Conservation (phyloP, 2,329 filamentous ascomycete genomes). For the Hirsutella thompsonii region DNA sequence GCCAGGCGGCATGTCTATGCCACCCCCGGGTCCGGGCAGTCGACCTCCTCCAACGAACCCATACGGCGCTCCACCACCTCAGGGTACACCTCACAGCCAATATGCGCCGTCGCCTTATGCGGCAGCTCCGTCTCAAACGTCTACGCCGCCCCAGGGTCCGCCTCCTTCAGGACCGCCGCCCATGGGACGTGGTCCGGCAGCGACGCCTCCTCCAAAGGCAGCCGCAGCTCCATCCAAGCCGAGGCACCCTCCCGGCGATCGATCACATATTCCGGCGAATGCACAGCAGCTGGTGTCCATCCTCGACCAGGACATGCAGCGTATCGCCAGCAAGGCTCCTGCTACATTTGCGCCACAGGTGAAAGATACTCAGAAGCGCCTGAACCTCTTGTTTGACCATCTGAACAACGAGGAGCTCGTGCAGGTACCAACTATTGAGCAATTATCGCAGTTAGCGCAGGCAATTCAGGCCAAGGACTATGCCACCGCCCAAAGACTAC, state of each 20-base stretch:
- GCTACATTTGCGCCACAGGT: constrained; percentile 80
- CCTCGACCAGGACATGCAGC: constrained; percentile 72
- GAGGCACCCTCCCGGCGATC: constrained; percentile 73
- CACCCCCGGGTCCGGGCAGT: constrained; percentile 25
- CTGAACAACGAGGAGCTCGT: constrained; percentile 91
- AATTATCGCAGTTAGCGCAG: constrained; percentile 50
- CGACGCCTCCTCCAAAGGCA: constrained; percentile 32
- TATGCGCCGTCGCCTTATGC: constrained; percentile 19
- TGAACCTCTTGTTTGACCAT: constrained; percentile 91
- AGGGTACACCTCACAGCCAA: constrained; percentile 23
- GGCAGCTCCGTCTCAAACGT: constrained; percentile 23
- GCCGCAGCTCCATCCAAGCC: constrained; percentile 38
- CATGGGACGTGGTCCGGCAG: constrained; percentile 14
- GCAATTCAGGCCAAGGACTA: constrained; percentile 60
- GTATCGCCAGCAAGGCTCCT: constrained; percentile 75
- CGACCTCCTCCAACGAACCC: constrained; percentile 33
- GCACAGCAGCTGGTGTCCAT: constrained; percentile 74
- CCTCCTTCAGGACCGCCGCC: constrained; percentile 22
- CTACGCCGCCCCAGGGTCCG: constrained; percentile 23
- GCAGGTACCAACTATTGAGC: constrained; percentile 61
- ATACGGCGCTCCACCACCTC: constrained; percentile 32
- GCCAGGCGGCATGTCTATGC: constrained; percentile 21
- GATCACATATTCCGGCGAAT: constrained; percentile 70
- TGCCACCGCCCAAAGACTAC: constrained; percentile 50
- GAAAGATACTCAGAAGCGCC: constrained; percentile 83